Evolutionary conservation across 352 stramenopile species (phyloP), one percentile per base, ranked within the genome.

Genomic region (Phytophthora agathidicida): DNA sequence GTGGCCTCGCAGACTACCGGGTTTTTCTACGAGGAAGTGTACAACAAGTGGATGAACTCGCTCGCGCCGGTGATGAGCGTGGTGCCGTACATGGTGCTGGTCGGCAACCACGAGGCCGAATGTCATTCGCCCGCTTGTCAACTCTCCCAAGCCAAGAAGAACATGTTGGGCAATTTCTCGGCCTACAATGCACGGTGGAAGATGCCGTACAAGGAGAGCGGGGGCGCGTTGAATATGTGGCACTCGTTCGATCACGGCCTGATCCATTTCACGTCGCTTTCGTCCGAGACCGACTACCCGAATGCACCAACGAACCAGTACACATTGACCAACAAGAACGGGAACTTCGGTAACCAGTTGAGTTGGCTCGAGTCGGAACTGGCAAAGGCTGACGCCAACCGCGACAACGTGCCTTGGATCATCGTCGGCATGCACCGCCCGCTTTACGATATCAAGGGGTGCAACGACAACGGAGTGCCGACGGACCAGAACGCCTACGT

Each of bases 31-130:
- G 86, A 96, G 37, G 71, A 93, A 33, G 78, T 80, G 4, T 96
- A 85, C 65, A 93, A 97, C 67, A 69, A 81, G 51, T 96, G 77
- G 70, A 91, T 96, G 79, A 83, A 86, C 43, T 47, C 68, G 30
- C 49, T 93, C 20, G 52, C 68, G 16, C 64, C 77, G 1, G 36
- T 80, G 28, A 86, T 83, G 75, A 65, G 45, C 14, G 14, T 55
- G 14, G 48, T 88, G 33, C 85, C 89, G n/a, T 96, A 94, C 71
- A 95, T 96, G 84, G 80, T 91, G 14, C 22, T 75, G 7, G 68
- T 86, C 1, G 89, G 88, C 19, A 97, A 97, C 68, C 89, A 97
- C 66, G 89, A 96, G 39, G 85, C 80, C 11, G 86, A 97, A 57
- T 95, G 85, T 57, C 83, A 92, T 65, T 90, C 77, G 13, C 28